Evolutionary conservation across 2,329 filamentous ascomycete species (phyloP).

Genomic region (Rachicladosporium sp.): DNA sequence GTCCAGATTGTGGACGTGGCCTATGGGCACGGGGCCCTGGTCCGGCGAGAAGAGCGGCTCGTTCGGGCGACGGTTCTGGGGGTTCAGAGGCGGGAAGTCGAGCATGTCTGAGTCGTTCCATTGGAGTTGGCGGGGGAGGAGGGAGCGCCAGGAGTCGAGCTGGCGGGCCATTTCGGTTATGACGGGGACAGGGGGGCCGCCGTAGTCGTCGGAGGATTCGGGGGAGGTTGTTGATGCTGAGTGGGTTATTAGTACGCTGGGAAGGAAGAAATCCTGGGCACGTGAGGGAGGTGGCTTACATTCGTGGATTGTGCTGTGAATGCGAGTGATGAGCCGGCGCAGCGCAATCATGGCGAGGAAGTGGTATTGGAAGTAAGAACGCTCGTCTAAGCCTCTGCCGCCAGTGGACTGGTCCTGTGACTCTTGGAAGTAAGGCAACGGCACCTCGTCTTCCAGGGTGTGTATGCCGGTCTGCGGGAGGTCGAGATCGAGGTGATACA

Average conservation of each 20-base stretch:
- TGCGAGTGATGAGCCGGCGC: constrained; percentile 39
- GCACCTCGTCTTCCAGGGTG: constrained; percentile 40
- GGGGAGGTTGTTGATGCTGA: constrained; percentile 14
- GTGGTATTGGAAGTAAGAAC: constrained; percentile 44
- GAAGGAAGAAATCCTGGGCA: too few relatives aligned
- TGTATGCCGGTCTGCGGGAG: constrained; percentile 44
- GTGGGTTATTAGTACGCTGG: constrained; percentile 3
- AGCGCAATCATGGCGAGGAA: constrained; percentile 50
- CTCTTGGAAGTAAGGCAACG: constrained; percentile 41
- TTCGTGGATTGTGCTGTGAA: constrained; percentile 41
- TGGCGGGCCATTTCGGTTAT: constrained; percentile 42
- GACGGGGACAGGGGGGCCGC: constrained; percentile 28
- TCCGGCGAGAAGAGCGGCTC: constrained; percentile 36
- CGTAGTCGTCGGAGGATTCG: constrained; percentile 23
- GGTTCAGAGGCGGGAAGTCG: constrained; percentile 26
- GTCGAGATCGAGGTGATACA: constrained; percentile 46
- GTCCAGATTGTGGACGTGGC: constrained; percentile 42
- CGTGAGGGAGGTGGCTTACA: too few relatives aligned
- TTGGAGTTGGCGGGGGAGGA: constrained; percentile 42
- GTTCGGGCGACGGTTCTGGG: constrained; percentile 14
- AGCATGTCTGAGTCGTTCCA: constrained; percentile 45
- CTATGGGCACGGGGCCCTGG: constrained; percentile 31
- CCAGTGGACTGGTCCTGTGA: constrained; percentile 23
- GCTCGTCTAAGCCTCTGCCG: constrained; percentile 30
- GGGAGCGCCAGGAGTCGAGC: constrained; percentile 45